phyloP scores from a whole-genome alignment of 495 filamentous ascomycete genomes.

The Penicillium coprophilum region DNA sequence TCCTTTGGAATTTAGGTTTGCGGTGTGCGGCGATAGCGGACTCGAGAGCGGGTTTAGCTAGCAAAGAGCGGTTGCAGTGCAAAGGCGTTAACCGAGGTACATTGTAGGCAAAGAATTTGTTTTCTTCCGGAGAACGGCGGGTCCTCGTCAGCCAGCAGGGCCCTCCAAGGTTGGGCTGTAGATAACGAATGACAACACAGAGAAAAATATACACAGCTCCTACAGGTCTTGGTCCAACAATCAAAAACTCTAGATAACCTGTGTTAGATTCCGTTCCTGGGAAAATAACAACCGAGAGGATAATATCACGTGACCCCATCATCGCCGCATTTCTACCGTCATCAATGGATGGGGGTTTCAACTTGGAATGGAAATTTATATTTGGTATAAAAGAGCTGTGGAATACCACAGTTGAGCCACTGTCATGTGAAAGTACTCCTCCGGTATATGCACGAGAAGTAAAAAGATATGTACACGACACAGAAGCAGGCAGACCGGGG shows the following conservation, averaged over 20 bases:
- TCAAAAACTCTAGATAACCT: background rate
- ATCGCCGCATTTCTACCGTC: background rate
- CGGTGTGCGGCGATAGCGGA: slow-evolving; percentile 5
- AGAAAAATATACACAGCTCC: background rate
- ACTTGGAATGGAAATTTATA: slow-evolving; percentile 4
- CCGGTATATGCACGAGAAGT: slow-evolving; percentile 25
- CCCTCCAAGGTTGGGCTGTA: background rate
- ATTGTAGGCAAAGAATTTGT: slow-evolving; percentile 17
- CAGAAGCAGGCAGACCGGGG: slow-evolving; percentile 20
- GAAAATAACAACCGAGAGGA: slow-evolving; percentile 24
- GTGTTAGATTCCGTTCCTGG: background rate
- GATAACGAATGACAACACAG: background rate
- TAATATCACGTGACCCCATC: slow-evolving; percentile 34
- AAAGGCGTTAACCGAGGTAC: slow-evolving; percentile 31
- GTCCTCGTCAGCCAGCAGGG: background rate
- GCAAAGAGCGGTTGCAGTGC: slow-evolving; percentile 10
- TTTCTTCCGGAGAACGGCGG: slow-evolving; percentile 18
- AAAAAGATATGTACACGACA: slow-evolving; percentile 31
- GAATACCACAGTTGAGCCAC: background rate
- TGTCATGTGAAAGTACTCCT: background rate
- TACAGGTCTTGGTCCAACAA: background rate
- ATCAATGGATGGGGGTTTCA: no score
- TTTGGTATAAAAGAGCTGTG: background rate
- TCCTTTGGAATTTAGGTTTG: slow-evolving; percentile 4
- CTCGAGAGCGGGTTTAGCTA: slow-evolving; percentile 2